phyloP scores from a whole-genome alignment of 169 alveolate species.

The Plasmodium gallinaceum region DNA sequence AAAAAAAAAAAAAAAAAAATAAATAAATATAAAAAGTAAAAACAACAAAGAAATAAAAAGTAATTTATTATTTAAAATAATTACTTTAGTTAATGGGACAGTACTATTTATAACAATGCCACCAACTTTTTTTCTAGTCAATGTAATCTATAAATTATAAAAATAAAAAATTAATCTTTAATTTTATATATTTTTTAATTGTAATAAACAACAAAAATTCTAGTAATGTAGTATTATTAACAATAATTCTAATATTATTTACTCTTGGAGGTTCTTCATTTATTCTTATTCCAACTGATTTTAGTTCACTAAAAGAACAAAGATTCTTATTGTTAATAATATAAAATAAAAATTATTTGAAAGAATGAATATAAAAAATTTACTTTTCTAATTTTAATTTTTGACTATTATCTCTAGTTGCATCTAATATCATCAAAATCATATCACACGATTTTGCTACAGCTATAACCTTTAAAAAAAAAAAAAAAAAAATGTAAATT shows the following conservation, averaged over 20 bases:
- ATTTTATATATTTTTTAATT: conserved; percentile 9
- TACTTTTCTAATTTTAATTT: conserved; percentile 92
- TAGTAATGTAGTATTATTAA: background rate
- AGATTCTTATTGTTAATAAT: background rate
- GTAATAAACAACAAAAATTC: background rate
- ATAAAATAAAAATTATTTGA: conserved; percentile 2
- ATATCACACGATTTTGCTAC: conserved; percentile 97
- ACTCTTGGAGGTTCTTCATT: conserved; percentile 95
- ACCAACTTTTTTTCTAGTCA: conserved; percentile 84
- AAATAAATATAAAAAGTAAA: background rate
- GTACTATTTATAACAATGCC: conserved; percentile 88
- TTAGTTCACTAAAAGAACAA: conserved; percentile 88
- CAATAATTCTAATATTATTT: background rate
- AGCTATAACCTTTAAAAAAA: conserved; percentile 90
- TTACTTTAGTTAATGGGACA: conserved; percentile 81
- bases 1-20: background rate
- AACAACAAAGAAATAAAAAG: background rate
- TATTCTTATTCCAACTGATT: conserved; percentile 97
- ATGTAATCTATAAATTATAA: conserved; percentile 76
- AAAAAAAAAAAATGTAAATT: background rate
- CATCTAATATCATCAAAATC: conserved; percentile 95
- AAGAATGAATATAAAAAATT: conserved; percentile 14
- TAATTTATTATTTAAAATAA: background rate
- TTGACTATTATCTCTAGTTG: conserved; percentile 95
- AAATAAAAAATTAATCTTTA: background rate